phyloP scores from a whole-genome alignment of 2,329 filamentous ascomycete species.

The Phialophora macrospora region DNA sequence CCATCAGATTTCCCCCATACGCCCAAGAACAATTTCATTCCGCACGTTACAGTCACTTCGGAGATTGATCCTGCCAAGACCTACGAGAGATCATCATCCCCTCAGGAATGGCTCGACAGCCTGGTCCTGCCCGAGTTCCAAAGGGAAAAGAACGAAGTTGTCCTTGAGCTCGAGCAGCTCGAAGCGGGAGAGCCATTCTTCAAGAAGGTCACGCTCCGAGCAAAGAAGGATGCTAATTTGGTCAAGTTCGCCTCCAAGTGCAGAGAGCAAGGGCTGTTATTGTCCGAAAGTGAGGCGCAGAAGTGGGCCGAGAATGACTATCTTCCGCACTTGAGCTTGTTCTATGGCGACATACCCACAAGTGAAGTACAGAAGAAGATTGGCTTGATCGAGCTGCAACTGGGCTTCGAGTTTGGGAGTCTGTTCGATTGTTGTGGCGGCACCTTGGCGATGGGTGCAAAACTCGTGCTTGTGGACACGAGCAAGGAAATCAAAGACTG shows the following conservation, averaged over 20 bases:
- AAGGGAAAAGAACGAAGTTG: constrained; percentile 25
- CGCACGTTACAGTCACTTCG: constrained; percentile 26
- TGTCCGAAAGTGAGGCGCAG: constrained; percentile 21
- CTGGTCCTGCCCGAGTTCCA: constrained; percentile 28
- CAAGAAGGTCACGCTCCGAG: constrained; percentile 30
- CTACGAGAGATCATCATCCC: constrained; percentile 14
- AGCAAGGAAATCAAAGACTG: constrained; percentile 25
- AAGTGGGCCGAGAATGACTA: constrained; percentile 32
- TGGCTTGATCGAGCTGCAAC: constrained; percentile 30
- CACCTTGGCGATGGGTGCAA: constrained; percentile 27
- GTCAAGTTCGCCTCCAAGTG: constrained; percentile 27
- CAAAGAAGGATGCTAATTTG: constrained; percentile 27
- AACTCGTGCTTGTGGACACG: constrained; percentile 34
- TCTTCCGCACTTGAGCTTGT: constrained; percentile 31
- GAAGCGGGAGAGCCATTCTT: constrained; percentile 32
- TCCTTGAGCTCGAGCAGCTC: constrained; percentile 28
- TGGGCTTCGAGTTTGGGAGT: constrained; percentile 32
- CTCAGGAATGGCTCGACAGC: constrained; percentile 30
- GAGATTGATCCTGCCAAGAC: constrained; percentile 29
- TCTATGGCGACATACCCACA: constrained; percentile 32
- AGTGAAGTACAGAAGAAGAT: constrained; percentile 32
- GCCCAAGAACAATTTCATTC: constrained; percentile 25
- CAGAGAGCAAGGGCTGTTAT: constrained; percentile 14
- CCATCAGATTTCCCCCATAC: constrained; percentile 26
- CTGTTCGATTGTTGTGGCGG: constrained; percentile 35